Base-by-base conservation (phyloP, 768 basidiomycete genomes). In the Leucosporidium yakuticum region DNA sequence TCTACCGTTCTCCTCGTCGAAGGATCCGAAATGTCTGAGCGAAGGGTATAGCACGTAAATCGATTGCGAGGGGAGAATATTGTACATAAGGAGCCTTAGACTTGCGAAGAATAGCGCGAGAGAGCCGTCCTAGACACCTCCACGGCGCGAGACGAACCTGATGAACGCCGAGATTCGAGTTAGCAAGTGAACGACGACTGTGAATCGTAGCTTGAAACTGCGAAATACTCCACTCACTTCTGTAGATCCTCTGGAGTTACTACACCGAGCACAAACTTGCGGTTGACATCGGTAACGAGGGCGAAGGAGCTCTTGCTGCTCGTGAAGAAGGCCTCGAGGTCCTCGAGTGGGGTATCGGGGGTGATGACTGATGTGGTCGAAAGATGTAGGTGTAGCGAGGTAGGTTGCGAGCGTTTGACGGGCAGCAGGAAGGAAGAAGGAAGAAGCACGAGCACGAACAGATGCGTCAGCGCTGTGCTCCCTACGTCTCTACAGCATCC, bases 331-430 rank as follows among this genome's bases (percentile, higher is more conserved):
- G 32, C 60, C 56, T 79, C 79, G 8, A 80, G 73, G 1, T 79
- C 74, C 53, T 79, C 79, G 44, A 80, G 69, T 2, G 77, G 77
- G 20, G 79, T 80, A 6, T 75, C 58, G 17, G 79, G 79, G 31
- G 78, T 75, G 56, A 80, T 79, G 36, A 78, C 74, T 72, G 59
- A 20, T 9, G 4, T n/a, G 11, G 20, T 14, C 31, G 4, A 5
- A 11, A 1, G 20, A 25, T 9, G 31, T 9, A 19, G 31, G 34
- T 23, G n/a, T 23, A 20, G 19, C 11, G 15, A 23, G 3, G 20
- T 12, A 15, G 2, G 36, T 44, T n/a, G 36, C 6, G 57, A 21
- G 20, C 55, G 29, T 7, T 20, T 1, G 29, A 5, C 2, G 17
- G 27, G 20, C 55, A n/a, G n/a, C n/a, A n/a, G n/a, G 29, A 20